Base-by-base conservation (phyloP, 2,329 filamentous ascomycete genomes). In the Spiromastix sp. region DNA sequence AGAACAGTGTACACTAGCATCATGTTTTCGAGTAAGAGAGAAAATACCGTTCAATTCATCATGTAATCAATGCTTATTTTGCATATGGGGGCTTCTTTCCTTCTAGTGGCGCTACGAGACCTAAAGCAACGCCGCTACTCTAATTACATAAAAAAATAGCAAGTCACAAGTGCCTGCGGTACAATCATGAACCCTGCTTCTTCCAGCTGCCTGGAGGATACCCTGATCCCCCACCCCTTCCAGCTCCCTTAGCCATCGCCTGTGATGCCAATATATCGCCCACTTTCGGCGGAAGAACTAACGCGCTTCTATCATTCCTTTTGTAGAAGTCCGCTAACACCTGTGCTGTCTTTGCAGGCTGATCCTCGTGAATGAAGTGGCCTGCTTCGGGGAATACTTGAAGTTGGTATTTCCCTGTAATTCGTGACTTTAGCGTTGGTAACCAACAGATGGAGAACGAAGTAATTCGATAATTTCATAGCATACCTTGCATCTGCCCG, bases 311-410 rank as follows among this genome's bases (percentile, higher is more conserved):
- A 61, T 96, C 89, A 54, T 98, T 98, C 35, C 91, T 71, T 46
- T 79, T 81, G 52, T 91, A 89, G 54, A 98, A 96, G 54, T 98
- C 91, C 2, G 82, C 83, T 34, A 96, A 65, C 6, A 85, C 72
- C 47, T 81, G 70, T 1, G 91, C 91, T 28, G 82, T 93, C 66
- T 89, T 93, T 51, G 86, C 82, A 0, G 91, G 87, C 32, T 89
- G 72, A 56, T 98, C 91, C 58, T 98, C 91, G 46, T 98, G 91
- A 37, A 98, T 77, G 52, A 98, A 98, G 57, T 98, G 91, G 0
- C 91, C 91, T 2, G 91, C 86, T 55, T 94, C 85, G 1, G 91
- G 87, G 49, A 96, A 83, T 5, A 98, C 87, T 48, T 94, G 84
- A 30, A 98, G 67, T 38, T 93, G 86, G 54, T 96, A 98, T 69